phyloP scores from a whole-genome alignment of 2,329 filamentous ascomycete genomes.

The Ophiostoma himal-ulmi region DNA sequence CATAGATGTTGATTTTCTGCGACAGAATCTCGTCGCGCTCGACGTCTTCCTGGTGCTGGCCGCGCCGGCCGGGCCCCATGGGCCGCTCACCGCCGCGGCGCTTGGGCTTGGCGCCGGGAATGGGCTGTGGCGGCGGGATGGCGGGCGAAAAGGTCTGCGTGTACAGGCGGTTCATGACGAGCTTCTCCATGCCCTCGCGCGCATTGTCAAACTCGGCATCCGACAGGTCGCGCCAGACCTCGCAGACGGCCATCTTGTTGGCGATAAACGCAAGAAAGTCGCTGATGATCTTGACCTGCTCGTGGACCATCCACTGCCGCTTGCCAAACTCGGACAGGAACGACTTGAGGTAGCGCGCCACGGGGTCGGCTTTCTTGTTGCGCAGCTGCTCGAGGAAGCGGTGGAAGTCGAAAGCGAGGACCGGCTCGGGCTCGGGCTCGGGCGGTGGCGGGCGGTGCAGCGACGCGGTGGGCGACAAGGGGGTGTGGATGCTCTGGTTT shows the following conservation, averaged over 20 bases:
- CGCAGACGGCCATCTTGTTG: slow-evolving; percentile 96
- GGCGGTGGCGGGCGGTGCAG: slow-evolving; percentile 62
- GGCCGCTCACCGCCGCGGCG: slow-evolving; percentile 62
- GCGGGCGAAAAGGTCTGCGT: slow-evolving; percentile 93
- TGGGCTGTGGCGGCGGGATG: slow-evolving; percentile 73
- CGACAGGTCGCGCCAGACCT: slow-evolving; percentile 92
- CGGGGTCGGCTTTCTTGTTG: slow-evolving; percentile 95
- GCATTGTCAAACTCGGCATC: slow-evolving; percentile 98
- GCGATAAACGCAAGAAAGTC: slow-evolving; percentile 96
- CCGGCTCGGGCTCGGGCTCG: slow-evolving; percentile 71
- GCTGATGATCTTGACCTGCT: slow-evolving; percentile 97
- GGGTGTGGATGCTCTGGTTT: slow-evolving; percentile 26
- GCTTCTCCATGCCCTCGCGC: slow-evolving; percentile 96
- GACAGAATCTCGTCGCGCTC: slow-evolving; percentile 92
- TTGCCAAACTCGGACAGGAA: slow-evolving; percentile 94
- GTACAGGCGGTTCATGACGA: slow-evolving; percentile 97
- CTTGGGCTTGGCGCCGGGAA: slow-evolving; percentile 62
- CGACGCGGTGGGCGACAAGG: slow-evolving; percentile 45
- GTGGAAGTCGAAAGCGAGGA: slow-evolving; percentile 93
- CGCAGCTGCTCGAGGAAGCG: slow-evolving; percentile 92
- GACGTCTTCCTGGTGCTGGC: slow-evolving; percentile 96
- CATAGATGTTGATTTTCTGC: slow-evolving; percentile 95
- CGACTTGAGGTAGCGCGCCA: slow-evolving; percentile 90
- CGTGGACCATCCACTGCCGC: slow-evolving; percentile 98
- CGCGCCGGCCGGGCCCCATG: slow-evolving; percentile 75